phyloP scores from a whole-genome alignment of 371 early-diverging fungal genomes.

The Dinochytrium kinnereticum region DNA sequence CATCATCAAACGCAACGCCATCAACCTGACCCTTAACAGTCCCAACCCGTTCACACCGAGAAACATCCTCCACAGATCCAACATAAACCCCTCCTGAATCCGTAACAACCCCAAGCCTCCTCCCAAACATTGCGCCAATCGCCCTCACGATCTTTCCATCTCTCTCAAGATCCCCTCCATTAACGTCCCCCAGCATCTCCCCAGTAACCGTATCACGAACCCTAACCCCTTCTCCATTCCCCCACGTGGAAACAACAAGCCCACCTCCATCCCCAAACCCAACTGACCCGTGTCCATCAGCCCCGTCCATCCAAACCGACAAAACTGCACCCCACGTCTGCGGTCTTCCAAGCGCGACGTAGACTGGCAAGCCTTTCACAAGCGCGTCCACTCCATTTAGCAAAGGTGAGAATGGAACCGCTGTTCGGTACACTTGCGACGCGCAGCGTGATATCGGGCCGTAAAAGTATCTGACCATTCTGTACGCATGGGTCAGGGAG shows the following conservation, averaged over 20 bases:
- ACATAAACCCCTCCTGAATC: neutral
- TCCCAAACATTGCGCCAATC: neutral
- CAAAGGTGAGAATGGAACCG: slow-evolving; percentile 1
- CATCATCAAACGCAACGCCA: neutral
- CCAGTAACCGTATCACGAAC: neutral
- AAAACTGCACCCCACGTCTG: neutral
- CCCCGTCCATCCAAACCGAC: slow-evolving; percentile 1
- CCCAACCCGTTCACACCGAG: neutral
- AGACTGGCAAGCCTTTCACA: neutral
- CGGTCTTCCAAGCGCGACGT: neutral
- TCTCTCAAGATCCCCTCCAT: neutral
- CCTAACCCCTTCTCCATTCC: neutral
- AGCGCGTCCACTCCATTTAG: neutral
- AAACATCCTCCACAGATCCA: neutral
- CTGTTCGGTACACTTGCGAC: neutral
- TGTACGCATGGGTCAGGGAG: neutral
- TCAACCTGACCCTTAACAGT: neutral
- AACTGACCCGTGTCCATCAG: neutral
- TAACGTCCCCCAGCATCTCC: neutral
- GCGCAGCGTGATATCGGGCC: neutral
- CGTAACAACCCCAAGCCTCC: neutral
- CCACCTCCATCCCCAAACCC: neutral
- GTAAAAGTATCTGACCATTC: neutral
- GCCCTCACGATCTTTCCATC: neutral
- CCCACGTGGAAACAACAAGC: neutral